phyloP scores from a whole-genome alignment of 495 filamentous ascomycete genomes.

The Neurospora sp. region DNA sequence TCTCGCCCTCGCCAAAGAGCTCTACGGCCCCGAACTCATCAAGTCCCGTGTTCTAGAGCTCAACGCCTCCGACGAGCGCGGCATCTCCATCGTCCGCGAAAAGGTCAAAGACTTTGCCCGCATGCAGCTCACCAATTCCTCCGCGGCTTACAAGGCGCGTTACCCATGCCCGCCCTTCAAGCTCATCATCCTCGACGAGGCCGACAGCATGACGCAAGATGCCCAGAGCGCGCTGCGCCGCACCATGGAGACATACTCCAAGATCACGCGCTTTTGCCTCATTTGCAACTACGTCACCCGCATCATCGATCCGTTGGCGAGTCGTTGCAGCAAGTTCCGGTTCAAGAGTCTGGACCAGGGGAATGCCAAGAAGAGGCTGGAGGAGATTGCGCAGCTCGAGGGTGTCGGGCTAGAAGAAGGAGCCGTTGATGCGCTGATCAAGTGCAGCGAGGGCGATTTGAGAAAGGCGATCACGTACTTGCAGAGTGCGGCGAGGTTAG shows the following conservation, averaged over 20 bases:
- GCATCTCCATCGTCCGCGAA: constrained; percentile 92
- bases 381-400: constrained; percentile 72
- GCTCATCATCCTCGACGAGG: constrained; percentile 95
- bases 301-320: constrained; percentile 93
- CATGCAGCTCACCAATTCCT: constrained; percentile 79
- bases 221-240: constrained; percentile 84
- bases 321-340: constrained; percentile 88
- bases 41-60: constrained; percentile 92
- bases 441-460: constrained; percentile 86
- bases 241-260: constrained; percentile 96
- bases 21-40: constrained; percentile 92
- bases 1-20: constrained; percentile 87
- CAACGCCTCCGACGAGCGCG: constrained; percentile 97
- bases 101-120: constrained; percentile 98
- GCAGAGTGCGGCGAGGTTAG: constrained; percentile 78
- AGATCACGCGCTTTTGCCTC: constrained; percentile 92
- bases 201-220: constrained; percentile 98
- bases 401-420: constrained; percentile 64
- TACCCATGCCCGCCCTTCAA: constrained; percentile 98
- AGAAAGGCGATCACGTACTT: constrained; percentile 92
- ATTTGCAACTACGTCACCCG: constrained; percentile 98
- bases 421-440: constrained; percentile 71
- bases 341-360: constrained; percentile 91
- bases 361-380: constrained; percentile 62
- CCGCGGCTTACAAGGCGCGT: constrained; percentile 52